Evolutionary conservation across 2,329 filamentous ascomycete species (phyloP), one percentile per base, ranked within the genome.

Genomic region (Colletotrichum eremochloae): DNA sequence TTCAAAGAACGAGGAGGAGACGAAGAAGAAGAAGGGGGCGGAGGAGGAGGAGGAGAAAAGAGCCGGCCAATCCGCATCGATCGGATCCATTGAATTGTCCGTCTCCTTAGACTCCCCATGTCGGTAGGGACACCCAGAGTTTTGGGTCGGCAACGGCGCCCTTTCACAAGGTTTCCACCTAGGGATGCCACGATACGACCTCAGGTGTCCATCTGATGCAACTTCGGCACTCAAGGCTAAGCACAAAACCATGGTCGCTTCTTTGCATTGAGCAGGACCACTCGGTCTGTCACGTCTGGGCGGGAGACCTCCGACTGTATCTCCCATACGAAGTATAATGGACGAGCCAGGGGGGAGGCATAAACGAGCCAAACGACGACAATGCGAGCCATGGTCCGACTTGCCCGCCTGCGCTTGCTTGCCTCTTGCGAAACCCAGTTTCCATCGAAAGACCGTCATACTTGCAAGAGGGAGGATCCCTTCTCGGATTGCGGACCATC

Each of bases 71-170:
- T 31, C 29, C 3, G 18, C 40, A 36, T 48, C n/a, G 20, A 48
- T 33, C 40, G 12, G 31, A 29, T 31, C 44, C 36, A 5, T 52
- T 12, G 52, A 36, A 36, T n/a, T 0, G 5, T 44, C 57, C 50
- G 42, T 52, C 68, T 71, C 29, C 50, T 53, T 50, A 24, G 44
- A 57, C n/a, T 48, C 42, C 20, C 29, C 31, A 24, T 29, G 63
- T 62, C 56, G 67, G 31, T 64, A 57, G 64, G 57, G 50, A 58
- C 57, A 52, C 62, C 64, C 68, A 53, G 24, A 31, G 52, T 71
- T 58, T 63, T 24, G 64, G 68, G 56, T 46, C 44, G 40, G 57
- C 68, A 58, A 58, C 57, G 64, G 42, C 65, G 64, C 50, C 52
- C 38, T 71, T 36, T 58, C 57, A 63, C 64, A 46, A 53, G 64